Evolutionary conservation across 495 filamentous ascomycete genomes (phyloP).

Genomic region (Rostrohypoxylon terebratum): DNA sequence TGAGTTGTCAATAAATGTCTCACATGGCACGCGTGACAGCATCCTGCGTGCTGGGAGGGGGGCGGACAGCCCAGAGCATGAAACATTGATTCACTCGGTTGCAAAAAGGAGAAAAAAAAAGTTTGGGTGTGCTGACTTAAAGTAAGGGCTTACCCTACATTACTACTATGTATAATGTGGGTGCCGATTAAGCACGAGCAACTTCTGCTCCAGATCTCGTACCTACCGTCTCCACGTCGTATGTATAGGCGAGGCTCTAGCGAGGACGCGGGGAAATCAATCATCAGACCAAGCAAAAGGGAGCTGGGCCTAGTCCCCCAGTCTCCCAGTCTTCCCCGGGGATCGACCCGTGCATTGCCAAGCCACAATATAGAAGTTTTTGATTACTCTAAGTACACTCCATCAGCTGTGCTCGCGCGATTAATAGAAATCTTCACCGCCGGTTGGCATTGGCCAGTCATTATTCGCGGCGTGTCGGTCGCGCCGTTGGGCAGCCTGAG

Average conservation of each 20-base stretch:
- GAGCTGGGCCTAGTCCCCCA: conserved; percentile 28
- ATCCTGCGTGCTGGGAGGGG: conserved; percentile 37
- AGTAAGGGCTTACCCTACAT: conserved; percentile 30
- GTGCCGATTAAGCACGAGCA: not conserved
- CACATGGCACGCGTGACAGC: conserved; percentile 44
- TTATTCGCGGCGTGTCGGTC: conserved; percentile 32
- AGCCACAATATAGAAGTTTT: conserved; percentile 28
- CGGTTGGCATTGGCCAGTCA: conserved; percentile 22
- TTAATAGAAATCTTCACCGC: conserved; percentile 33
- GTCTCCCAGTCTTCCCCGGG: conserved; percentile 28
- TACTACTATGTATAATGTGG: no score
- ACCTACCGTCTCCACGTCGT: conserved; percentile 33
- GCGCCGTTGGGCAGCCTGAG: conserved; percentile 34
- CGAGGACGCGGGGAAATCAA: conserved; percentile 42
- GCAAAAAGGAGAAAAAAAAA: not conserved
- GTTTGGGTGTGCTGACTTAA: conserved; percentile 42
- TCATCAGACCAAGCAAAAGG: conserved; percentile 35
- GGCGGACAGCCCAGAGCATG: conserved; percentile 31
- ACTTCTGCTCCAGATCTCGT: conserved; percentile 34
- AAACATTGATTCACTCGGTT: conserved; percentile 38
- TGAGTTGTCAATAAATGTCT: conserved; percentile 49
- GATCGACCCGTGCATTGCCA: conserved; percentile 33
- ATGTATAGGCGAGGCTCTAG: conserved; percentile 34
- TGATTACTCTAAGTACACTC: conserved; percentile 38
- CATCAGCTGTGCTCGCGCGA: conserved; percentile 32